phyloP scores from a whole-genome alignment of 352 stramenopile species.

The Globisporangium recalcitrans region DNA sequence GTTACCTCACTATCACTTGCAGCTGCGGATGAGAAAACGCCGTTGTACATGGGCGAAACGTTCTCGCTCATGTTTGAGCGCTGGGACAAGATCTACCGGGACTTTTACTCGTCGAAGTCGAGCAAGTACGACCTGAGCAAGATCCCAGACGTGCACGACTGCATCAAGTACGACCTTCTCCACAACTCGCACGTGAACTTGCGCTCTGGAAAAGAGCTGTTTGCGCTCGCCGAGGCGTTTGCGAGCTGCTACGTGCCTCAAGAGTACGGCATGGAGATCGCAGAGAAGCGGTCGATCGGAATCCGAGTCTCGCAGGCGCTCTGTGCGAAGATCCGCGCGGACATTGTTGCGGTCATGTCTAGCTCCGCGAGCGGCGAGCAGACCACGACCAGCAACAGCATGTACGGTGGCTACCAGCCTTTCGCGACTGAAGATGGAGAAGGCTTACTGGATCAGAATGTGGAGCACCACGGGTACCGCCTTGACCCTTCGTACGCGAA shows the following conservation, averaged over 20 bases:
- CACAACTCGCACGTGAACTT: conserved; percentile 94
- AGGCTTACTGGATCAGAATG: conserved; percentile 36
- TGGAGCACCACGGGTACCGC: conserved; percentile 87
- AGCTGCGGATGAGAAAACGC: conserved; percentile 80
- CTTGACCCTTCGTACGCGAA: conserved; percentile 83
- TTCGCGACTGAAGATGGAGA: conserved; percentile 30
- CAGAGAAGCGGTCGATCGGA: conserved; percentile 94
- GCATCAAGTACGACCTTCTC: conserved; percentile 97
- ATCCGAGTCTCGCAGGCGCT: conserved; percentile 95
- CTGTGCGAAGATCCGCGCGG: conserved; percentile 97
- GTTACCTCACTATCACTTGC: conserved; percentile 27
- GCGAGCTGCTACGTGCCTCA: conserved; percentile 97
- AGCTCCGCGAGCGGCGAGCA: conserved; percentile 34
- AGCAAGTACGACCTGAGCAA: conserved; percentile 93
- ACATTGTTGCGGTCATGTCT: conserved; percentile 82
- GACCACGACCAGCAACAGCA: conserved; percentile 25
- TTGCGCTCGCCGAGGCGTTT: conserved; percentile 92
- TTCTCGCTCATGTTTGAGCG: conserved; percentile 90
- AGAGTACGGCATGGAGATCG: conserved; percentile 90
- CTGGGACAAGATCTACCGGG: conserved; percentile 92
- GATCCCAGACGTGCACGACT: conserved; percentile 98
- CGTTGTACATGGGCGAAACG: conserved; percentile 96
- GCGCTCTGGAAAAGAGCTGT: conserved; percentile 89
- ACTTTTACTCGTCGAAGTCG: conserved; percentile 92
- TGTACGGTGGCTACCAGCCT: conserved; percentile 27